Percentiles rank a stretch among this genome's conserved stretches.
Evolutionary conservation across 2,329 filamentous ascomycete genomes (phyloP).

Genomic region (Cladosporium sp.): DNA sequence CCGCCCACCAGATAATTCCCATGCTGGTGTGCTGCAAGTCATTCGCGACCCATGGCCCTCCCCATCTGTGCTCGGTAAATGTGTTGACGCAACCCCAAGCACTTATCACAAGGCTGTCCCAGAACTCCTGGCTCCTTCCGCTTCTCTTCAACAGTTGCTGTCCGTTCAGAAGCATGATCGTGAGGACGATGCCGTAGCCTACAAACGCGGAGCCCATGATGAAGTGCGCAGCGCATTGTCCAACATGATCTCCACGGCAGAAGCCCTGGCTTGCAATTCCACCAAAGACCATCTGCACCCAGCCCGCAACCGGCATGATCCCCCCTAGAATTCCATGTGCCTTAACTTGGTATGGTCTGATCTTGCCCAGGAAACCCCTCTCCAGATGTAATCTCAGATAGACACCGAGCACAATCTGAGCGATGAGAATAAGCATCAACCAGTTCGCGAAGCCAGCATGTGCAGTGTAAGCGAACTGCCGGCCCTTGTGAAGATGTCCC

Average conservation of each 20-base stretch:
- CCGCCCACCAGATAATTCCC: constrained; percentile 98
- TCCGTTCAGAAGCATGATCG: constrained; percentile 79
- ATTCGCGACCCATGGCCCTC: constrained; percentile 79
- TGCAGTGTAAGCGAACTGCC: constrained; percentile 76
- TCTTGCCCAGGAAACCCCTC: constrained; percentile 72
- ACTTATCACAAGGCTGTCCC: constrained; percentile 84
- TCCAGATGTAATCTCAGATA: constrained; percentile 89
- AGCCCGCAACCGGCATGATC: constrained; percentile 75
- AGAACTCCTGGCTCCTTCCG: constrained; percentile 92
- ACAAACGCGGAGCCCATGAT: constrained; percentile 99
- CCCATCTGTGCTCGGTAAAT: constrained; percentile 96
- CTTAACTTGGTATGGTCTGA: constrained; percentile 46
- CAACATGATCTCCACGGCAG: constrained; percentile 84
- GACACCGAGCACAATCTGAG: constrained; percentile 73
- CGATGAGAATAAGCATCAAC: constrained; percentile 72
- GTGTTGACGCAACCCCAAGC: constrained; percentile 97
- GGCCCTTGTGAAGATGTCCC: constrained; percentile 83
- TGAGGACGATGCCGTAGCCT: constrained; percentile 82
- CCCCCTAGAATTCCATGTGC: constrained; percentile 82
- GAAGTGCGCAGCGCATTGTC: constrained; percentile 92
- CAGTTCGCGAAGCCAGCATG: constrained; percentile 76
- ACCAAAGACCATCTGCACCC: constrained; percentile 94
- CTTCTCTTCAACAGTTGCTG: constrained; percentile 79
- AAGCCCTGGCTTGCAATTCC: constrained; percentile 90
- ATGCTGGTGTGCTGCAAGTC: constrained; percentile 98